Percentiles rank a stretch among this genome's conserved stretches.
phyloP scores from a whole-genome alignment of 2,329 filamentous ascomycete genomes.

The Kalaharituber pfeilii region DNA sequence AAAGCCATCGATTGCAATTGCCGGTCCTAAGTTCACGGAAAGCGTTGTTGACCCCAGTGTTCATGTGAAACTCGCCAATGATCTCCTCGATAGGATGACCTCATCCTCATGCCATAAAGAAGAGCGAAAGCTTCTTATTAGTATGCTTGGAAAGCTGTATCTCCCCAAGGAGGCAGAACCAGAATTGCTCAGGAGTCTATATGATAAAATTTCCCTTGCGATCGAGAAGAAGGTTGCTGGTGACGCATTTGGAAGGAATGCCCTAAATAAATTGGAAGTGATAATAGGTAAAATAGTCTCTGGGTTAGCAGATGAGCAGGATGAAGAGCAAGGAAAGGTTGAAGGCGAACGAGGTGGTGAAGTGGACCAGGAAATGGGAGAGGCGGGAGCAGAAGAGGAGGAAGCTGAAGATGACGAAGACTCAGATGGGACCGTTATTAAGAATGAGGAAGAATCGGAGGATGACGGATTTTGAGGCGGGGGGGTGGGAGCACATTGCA shows the following conservation, averaged over 20 bases:
- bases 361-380: conserved; percentile 28
- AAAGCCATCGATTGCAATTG: conserved; percentile 22
- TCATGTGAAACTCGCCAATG: conserved; percentile 60
- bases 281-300: conserved; percentile 51
- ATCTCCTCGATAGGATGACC: conserved; percentile 57
- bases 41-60: conserved; percentile 56
- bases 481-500: too few relatives aligned
- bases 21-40: conserved; percentile 30
- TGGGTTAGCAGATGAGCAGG: conserved; percentile 27
- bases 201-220: conserved; percentile 41
- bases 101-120: conserved; percentile 51
- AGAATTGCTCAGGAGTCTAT: conserved; percentile 40
- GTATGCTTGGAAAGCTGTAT: conserved; percentile 66
- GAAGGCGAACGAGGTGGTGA: conserved; percentile 32
- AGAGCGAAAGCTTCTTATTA: conserved; percentile 65
- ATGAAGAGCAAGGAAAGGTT: conserved; percentile 10
- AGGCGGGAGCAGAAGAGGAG: conserved; percentile 25
- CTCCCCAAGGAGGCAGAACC: conserved; percentile 50
- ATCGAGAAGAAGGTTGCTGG: conserved; percentile 44
- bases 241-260: conserved; percentile 45
- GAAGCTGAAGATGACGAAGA: conserved; percentile 22
- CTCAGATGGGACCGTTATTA: conserved; percentile 22
- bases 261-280: conserved; percentile 51
- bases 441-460: conserved; percentile 28
- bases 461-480: conserved; percentile 33